Conservation (phyloP, 176 grass and related monocot genomes). For the Lolium rigidum region DNA sequence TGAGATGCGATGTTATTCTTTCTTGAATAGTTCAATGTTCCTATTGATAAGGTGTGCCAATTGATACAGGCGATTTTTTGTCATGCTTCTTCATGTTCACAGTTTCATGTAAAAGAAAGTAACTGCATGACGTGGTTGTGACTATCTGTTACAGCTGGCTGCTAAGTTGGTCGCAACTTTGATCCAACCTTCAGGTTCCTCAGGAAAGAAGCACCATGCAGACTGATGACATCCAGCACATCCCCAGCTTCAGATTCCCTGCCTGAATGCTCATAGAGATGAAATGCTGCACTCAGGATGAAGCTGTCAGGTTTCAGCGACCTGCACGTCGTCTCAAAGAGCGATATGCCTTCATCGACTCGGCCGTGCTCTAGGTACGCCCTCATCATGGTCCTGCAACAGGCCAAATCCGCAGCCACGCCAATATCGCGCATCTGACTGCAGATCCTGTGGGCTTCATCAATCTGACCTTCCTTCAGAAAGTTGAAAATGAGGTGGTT, state of each 20-base stretch:
- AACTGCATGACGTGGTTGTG: background rate
- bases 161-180: constrained; percentile 37
- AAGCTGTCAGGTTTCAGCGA: constrained; percentile 78
- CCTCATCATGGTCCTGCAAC: constrained; percentile 85
- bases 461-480: constrained; percentile 63
- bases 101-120: background rate
- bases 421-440: constrained; percentile 55
- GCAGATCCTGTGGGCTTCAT: constrained; percentile 61
- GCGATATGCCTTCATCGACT: constrained; percentile 60
- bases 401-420: constrained; percentile 64
- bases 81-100: background rate
- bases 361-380: constrained; percentile 61
- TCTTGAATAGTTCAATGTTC: background rate
- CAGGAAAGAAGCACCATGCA: constrained; percentile 60
- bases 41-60: background rate
- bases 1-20: background rate
- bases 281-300: constrained; percentile 70
- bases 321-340: constrained; percentile 53
- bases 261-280: constrained; percentile 72
- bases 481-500: constrained; percentile 75
- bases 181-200: constrained; percentile 68
- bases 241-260: constrained; percentile 56
- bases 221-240: constrained; percentile 57
- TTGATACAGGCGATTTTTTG: background rate
- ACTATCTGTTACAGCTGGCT: background rate